Evolutionary conservation across 495 filamentous ascomycete species (phyloP).

Genomic region (Aspergillus nidulans): DNA sequence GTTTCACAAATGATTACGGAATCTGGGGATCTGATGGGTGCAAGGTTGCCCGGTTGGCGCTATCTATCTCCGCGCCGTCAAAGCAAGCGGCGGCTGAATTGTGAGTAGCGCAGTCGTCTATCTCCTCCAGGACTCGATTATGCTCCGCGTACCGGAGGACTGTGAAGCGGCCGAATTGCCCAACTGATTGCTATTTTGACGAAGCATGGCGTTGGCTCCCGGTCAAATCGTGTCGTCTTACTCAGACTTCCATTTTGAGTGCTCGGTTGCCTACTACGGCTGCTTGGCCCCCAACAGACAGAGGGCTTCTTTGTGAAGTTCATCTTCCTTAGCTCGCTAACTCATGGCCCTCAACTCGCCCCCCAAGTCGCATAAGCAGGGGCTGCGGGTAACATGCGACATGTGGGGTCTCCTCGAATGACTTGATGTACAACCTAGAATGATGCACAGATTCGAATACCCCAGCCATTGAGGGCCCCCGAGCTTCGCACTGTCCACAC

Average conservation of each 20-base stretch:
- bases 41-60: background rate
- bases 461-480: background rate
- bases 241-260: background rate
- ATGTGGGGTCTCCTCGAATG: background rate
- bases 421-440: conserved; percentile 8
- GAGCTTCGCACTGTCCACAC: conserved; percentile 2
- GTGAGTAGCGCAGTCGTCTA: background rate
- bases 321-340: background rate
- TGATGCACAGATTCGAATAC: conserved; percentile 2
- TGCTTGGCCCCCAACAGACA: background rate
- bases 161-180: background rate
- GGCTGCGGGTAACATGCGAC: background rate
- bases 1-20: background rate
- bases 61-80: background rate
- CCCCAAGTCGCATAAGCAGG: background rate
- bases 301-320: background rate
- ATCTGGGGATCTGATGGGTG: background rate
- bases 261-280: background rate
- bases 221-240: background rate
- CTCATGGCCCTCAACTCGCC: background rate
- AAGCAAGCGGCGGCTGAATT: background rate
- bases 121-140: background rate
- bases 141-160: background rate
- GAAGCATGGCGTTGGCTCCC: background rate
- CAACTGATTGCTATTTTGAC: background rate